These are phyloP conservation scores for Globisporangium nunn DNA, from an alignment of 352 stramenopile species.

Conservation along the genomic window DNA sequence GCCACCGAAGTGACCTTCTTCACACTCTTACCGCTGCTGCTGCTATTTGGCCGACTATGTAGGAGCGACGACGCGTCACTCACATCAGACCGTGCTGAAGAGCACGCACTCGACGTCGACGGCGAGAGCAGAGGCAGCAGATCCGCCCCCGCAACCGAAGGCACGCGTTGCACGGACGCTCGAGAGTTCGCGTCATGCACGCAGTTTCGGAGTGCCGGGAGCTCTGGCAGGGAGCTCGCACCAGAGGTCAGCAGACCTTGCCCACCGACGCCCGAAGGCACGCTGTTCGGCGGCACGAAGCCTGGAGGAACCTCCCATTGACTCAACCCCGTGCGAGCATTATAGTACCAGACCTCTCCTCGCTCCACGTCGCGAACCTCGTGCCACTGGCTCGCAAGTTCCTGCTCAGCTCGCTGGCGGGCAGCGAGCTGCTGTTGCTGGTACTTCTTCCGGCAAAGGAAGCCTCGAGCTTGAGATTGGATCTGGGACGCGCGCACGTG, in stretches of 20 bases:
- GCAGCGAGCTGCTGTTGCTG: slow-evolving; percentile 13
- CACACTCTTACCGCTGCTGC: background rate
- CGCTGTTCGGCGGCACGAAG: slow-evolving; percentile 7
- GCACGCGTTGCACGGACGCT: slow-evolving; percentile 10
- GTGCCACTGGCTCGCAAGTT: slow-evolving; percentile 36
- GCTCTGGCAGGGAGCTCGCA: slow-evolving; percentile 14
- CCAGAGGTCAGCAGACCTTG: background rate
- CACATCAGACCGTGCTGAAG: slow-evolving; percentile 21
- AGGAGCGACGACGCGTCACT: slow-evolving; percentile 13
- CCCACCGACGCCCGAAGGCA: background rate
- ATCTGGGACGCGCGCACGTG: slow-evolving; percentile 29
- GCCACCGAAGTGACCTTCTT: background rate
- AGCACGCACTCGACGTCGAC: slow-evolving; percentile 19
- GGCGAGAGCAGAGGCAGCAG: slow-evolving; percentile 21
- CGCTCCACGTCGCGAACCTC: slow-evolving; percentile 64
- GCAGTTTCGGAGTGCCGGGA: slow-evolving; percentile 9
- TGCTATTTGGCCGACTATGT: slow-evolving; percentile 6
- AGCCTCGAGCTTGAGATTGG: slow-evolving; percentile 54
- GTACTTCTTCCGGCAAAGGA: slow-evolving; percentile 29
- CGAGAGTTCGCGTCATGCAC: slow-evolving; percentile 3
- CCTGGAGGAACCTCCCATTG: slow-evolving; percentile 57
- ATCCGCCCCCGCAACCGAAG: background rate
- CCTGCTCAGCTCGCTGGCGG: background rate
- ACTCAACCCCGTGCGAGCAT: slow-evolving; percentile 52
- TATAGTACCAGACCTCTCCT: slow-evolving; percentile 81